A percentile compares a stretch with the other conserved stretches of the same genome.
These are phyloP conservation scores for Beauveria sp. DNA, from an alignment of 2,329 filamentous ascomycete species.

Conservation along the genomic window DNA sequence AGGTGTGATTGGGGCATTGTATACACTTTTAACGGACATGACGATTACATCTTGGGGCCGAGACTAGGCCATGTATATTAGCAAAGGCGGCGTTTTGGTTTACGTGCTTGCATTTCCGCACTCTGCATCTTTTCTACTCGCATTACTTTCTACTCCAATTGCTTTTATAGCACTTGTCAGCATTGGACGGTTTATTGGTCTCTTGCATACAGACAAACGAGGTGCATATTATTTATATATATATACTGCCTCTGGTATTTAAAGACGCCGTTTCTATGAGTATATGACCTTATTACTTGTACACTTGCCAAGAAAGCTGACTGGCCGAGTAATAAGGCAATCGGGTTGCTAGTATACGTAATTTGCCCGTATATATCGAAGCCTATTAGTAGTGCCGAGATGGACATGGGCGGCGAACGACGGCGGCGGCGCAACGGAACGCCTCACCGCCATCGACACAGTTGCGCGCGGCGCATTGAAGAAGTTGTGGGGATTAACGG, in stretches of 20 bases:
- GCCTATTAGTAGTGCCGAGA: not conserved
- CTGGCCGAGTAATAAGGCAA: not conserved
- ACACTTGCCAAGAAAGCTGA: not conserved
- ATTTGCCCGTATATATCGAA: not conserved
- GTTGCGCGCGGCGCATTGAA: not conserved
- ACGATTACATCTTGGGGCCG: not conserved
- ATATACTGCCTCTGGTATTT: not conserved
- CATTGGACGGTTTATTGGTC: not conserved
- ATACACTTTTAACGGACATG: not conserved
- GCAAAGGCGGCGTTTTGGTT: not conserved
- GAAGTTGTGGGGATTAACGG: not conserved
- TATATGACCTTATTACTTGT: not conserved
- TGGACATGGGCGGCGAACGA: not conserved
- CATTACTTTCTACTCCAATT: not conserved
- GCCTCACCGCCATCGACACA: not conserved
- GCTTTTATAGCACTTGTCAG: not conserved
- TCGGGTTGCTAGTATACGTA: not conserved
- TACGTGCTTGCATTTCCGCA: not conserved
- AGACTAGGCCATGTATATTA: conserved; percentile 1
- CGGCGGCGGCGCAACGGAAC: not conserved
- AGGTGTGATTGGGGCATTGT: conserved; percentile 40
- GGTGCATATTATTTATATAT: not conserved
- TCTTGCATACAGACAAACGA: not conserved
- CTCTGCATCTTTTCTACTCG: not conserved
- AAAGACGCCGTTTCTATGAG: not conserved